A percentile compares a stretch with the other conserved stretches of the same genome.
phyloP scores from a whole-genome alignment of 2,329 filamentous ascomycete genomes.

The Torrubiella hemipterigena region DNA sequence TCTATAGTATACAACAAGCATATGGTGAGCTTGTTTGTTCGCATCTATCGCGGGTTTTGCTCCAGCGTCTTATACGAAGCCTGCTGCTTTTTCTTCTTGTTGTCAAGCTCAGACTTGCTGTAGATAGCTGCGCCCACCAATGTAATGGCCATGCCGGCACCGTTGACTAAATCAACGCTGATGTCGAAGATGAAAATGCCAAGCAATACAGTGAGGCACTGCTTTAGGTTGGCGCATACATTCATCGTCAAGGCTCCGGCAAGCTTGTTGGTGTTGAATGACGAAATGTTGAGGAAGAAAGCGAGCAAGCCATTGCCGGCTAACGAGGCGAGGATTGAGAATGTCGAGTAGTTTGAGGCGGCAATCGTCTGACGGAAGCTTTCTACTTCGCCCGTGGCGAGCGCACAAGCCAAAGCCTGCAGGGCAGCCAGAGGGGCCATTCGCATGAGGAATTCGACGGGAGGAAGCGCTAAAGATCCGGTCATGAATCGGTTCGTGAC shows the following conservation, averaged over 20 bases:
- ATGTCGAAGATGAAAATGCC: conserved; percentile 42
- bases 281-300: conserved; percentile 43
- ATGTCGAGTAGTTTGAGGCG: conserved; percentile 20
- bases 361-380: conserved; percentile 24
- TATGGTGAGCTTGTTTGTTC: too few species aligned
- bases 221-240: conserved; percentile 47
- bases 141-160: conserved; percentile 42
- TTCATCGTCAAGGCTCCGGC: conserved; percentile 47
- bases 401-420: conserved; percentile 40
- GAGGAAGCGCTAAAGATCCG: conserved; percentile 41
- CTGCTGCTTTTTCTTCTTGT: conserved; percentile 24
- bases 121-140: conserved; percentile 44
- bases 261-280: conserved; percentile 45
- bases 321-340: conserved; percentile 27
- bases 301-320: conserved; percentile 41
- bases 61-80: conserved; percentile 21
- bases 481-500: conserved; percentile 55
- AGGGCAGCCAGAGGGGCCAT: conserved; percentile 49
- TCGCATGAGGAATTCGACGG: conserved; percentile 48
- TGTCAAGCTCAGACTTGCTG: conserved; percentile 43
- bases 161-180: conserved; percentile 37
- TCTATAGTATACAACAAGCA: too few species aligned
- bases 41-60: conserved; percentile 18
- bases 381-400: conserved; percentile 38
- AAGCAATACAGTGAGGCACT: conserved; percentile 41